Evolutionary conservation across 202 grass and related monocot genomes (phyloP).

Genomic region (Carex arenaria): DNA sequence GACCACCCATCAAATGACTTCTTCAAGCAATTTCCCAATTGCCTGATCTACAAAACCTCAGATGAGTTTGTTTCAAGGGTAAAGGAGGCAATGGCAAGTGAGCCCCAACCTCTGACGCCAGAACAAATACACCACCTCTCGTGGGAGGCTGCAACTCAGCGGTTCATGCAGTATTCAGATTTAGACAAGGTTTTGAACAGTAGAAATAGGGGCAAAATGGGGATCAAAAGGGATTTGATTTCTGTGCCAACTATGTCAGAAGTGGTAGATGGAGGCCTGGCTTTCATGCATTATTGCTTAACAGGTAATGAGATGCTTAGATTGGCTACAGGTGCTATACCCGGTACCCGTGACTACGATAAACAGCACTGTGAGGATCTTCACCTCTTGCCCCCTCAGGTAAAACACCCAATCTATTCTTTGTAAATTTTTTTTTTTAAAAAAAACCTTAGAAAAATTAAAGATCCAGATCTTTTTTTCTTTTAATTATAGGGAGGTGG

Average conservation of each 20-base stretch:
- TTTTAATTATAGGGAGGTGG: not conserved
- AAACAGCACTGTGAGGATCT: conserved; percentile 77
- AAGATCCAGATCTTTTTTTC: not conserved
- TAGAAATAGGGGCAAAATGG: conserved; percentile 26
- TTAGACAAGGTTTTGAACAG: conserved; percentile 60
- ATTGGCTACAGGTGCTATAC: conserved; percentile 80
- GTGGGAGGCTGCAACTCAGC: conserved; percentile 85
- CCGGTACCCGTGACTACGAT: conserved; percentile 74
- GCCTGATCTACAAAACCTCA: conserved; percentile 71
- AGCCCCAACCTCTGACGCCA: conserved; percentile 62
- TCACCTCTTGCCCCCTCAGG: conserved; percentile 60
- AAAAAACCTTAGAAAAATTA: conserved; percentile 37
- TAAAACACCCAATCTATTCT: conserved; percentile 58
- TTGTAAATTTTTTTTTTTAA: conserved; percentile 25
- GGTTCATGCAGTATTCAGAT: conserved; percentile 83
- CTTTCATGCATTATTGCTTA: conserved; percentile 82
- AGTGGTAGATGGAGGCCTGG: conserved; percentile 67
- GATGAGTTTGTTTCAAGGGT: conserved; percentile 64
- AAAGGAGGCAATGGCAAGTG: conserved; percentile 55
- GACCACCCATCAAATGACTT: conserved; percentile 90
- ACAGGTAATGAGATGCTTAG: conserved; percentile 85
- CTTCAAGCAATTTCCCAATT: conserved; percentile 84
- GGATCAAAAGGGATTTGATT: conserved; percentile 34
- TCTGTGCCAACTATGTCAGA: conserved; percentile 52
- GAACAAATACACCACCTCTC: conserved; percentile 65